Evolutionary conservation across 169 alveolate species (phyloP).

Genomic region (Babesia bovis): DNA sequence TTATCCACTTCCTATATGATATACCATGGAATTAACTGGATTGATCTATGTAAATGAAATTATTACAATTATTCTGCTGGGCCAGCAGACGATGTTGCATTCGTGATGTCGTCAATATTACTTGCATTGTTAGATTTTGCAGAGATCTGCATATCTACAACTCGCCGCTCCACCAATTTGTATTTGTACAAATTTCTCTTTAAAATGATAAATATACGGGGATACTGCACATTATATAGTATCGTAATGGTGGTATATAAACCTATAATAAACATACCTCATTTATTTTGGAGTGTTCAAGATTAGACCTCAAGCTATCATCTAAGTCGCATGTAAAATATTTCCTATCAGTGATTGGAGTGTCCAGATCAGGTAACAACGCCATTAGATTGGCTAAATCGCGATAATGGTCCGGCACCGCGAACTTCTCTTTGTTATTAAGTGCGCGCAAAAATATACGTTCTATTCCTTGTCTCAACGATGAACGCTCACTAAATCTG

Average conservation of each 20-base stretch:
- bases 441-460: not conserved
- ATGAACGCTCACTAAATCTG: slow-evolving; percentile 35
- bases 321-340: slow-evolving; percentile 42
- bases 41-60: too few relatives aligned
- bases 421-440: not conserved
- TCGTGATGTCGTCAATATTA: too few relatives aligned
- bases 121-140: too few relatives aligned
- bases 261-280: slow-evolving; percentile 23
- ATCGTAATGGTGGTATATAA: not conserved
- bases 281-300: slow-evolving; percentile 20
- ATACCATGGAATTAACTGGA: too few relatives aligned
- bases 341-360: not conserved
- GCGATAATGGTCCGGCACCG: not conserved
- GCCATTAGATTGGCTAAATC: not conserved
- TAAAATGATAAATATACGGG: slow-evolving; percentile 17
- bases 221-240: slow-evolving; percentile 21
- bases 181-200: slow-evolving; percentile 23
- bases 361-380: slow-evolving; percentile 5
- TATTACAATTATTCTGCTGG: too few relatives aligned
- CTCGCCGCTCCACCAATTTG: slow-evolving; percentile 6
- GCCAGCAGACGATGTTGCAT: too few relatives aligned
- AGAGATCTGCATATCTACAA: not conserved
- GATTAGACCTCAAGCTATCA: slow-evolving; percentile 14
- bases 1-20: too few relatives aligned
- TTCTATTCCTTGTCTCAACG: slow-evolving; percentile 1